Evolutionary conservation across 768 basidiomycete genomes (phyloP).

Genomic region (Amanita subjunquillea): DNA sequence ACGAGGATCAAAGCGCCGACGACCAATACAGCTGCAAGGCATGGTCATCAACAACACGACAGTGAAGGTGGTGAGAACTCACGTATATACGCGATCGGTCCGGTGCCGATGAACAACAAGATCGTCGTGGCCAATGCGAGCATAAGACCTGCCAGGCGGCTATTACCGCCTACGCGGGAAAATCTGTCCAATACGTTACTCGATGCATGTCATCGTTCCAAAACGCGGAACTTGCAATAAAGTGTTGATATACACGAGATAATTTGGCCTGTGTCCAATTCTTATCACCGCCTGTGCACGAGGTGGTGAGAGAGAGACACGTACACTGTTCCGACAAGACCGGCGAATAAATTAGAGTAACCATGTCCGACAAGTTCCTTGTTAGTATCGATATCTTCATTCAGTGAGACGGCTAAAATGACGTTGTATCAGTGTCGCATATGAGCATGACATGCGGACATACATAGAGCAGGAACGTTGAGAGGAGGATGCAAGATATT

Average conservation of each 20-base stretch:
- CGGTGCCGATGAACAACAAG: constrained; percentile 75
- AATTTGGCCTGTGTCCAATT: constrained; percentile 51
- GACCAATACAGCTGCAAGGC: constrained; percentile 68
- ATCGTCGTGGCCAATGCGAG: constrained; percentile 66
- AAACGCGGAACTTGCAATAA: constrained; percentile 36
- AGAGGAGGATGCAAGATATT: constrained; percentile 78
- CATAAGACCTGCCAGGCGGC: constrained; percentile 74
- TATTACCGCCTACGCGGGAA: constrained; percentile 88
- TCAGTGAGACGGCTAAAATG: constrained; percentile 67
- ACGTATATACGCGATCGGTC: constrained; percentile 90
- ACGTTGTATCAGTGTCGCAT: background rate
- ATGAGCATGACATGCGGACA: constrained; percentile 8
- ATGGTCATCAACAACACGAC: background rate
- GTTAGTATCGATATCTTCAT: constrained; percentile 84
- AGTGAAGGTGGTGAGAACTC: constrained; percentile 18
- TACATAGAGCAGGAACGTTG: constrained; percentile 84
- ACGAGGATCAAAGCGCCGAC: constrained; percentile 91
- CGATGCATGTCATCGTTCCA: background rate
- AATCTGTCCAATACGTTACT: constrained; percentile 35
- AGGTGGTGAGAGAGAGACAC: constrained; percentile 14
- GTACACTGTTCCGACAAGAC: constrained; percentile 72
- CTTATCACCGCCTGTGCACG: background rate
- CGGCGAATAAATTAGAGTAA: constrained; percentile 80
- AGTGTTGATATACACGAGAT: constrained; percentile 84
- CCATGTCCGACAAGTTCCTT: constrained; percentile 91